A percentile compares a stretch with the other conserved stretches of the same genome.
Conservation (phyloP, 805 yeast genomes). For the Kregervanrija delftensis region DNA sequence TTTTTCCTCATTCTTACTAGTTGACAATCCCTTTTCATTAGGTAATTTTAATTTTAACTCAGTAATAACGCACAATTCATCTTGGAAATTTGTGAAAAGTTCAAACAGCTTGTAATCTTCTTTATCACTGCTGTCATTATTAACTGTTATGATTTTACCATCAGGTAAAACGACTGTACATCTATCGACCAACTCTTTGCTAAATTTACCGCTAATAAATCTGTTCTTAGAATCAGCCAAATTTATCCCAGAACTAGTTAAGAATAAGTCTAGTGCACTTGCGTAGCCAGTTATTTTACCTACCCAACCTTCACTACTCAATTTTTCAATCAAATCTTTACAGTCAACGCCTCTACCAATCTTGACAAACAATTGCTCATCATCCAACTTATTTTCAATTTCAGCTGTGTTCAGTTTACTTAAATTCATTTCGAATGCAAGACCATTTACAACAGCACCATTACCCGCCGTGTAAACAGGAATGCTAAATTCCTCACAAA, state of each 20-base stretch:
- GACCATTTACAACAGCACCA: slow-evolving; percentile 6
- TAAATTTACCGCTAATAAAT: slow-evolving; percentile 10
- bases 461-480: slow-evolving; percentile 16
- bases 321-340: slow-evolving; percentile 3
- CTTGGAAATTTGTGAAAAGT: slow-evolving; percentile 9
- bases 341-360: slow-evolving; percentile 1
- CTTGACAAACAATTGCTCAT: neutral
- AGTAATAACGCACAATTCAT: slow-evolving; percentile 16
- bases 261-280: slow-evolving; percentile 14
- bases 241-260: slow-evolving; percentile 15
- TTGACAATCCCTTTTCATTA: neutral
- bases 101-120: slow-evolving; percentile 7
- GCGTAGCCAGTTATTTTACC: neutral
- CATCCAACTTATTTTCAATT: slow-evolving; percentile 1
- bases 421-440: slow-evolving; percentile 10
- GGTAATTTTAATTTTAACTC: slow-evolving; percentile 8
- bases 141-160: slow-evolving; percentile 14
- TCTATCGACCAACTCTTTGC: slow-evolving; percentile 6
- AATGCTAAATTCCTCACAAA: slow-evolving; percentile 22
- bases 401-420: slow-evolving; percentile 10
- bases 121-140: neutral
- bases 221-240: slow-evolving; percentile 1
- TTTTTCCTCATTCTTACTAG: neutral
- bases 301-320: slow-evolving; percentile 2
- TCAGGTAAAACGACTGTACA: slow-evolving; percentile 23